Base-by-base conservation (phyloP, 1,284 basidiomycete genomes). In the Crucibulum cyathiforme region DNA sequence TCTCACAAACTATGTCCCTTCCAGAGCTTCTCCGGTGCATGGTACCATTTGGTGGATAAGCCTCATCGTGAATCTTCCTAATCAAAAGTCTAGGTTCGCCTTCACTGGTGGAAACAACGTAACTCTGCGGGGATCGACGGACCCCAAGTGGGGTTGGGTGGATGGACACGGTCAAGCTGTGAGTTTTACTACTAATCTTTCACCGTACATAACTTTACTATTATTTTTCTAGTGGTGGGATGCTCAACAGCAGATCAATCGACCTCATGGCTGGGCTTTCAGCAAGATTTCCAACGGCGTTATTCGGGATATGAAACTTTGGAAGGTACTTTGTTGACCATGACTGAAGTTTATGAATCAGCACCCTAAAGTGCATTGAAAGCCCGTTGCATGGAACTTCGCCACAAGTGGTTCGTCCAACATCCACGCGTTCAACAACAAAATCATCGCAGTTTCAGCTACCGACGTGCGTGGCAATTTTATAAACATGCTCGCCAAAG, bases 351-450 rank as follows among this genome's bases (percentile, higher is more conserved):
- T 41, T 54, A 24, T 15, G 31, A 36, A 37, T 51, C 10, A 36
- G 46, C 15, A 38, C 8, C 15, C 36, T 36, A 3, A 19, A 38
- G 36, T 36, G 15, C 10, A 41, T 48, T 47, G 41, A 43, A 15
- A 87, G 83, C 85, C 86, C 7, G 76, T 88, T 19, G 86, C 76
- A 6, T 88, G 85, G 84, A 85, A 81, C 66, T 87, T 88, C 63
- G 75, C 80, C 0, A 82, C 84, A 0, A 83, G 80, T 53, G 82
- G 82, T 35, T 79, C 83, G 0, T 73, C 68, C 24, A 82, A 87
- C 60, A 24, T 88, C 5, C 82, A 86, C 56, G 77, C 75, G 1
- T 85, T 77, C 71, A 83, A 86, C 64, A 88, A 87, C 67, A 77
- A 70, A 56, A 87, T 88, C 38, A 53, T 82, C 5, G 85, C 86